These are phyloP conservation scores for Chlamydomonas reinhardtii DNA, from an alignment of 163 green algal species.

Conservation along the genomic window DNA sequence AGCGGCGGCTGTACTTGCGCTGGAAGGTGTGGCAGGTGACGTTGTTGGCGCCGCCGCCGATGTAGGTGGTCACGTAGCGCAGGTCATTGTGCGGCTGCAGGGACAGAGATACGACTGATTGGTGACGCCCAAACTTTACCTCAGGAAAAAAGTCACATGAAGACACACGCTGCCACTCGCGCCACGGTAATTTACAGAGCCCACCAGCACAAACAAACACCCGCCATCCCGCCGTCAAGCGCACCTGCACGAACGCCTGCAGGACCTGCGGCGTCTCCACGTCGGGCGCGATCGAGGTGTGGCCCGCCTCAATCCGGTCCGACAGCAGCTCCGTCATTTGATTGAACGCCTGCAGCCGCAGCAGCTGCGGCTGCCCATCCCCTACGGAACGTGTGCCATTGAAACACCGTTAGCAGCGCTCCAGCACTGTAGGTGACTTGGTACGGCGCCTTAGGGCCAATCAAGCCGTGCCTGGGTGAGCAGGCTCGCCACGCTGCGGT, in stretches of 20 bases:
- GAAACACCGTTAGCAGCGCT: background rate
- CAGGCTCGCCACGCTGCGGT: too few relatives aligned
- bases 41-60: conserved; percentile 59
- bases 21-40: conserved; percentile 74
- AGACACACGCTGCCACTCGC: too few relatives aligned
- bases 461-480: background rate
- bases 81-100: conserved; percentile 62
- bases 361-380: conserved; percentile 63
- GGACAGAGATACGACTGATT: background rate
- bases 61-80: conserved; percentile 71
- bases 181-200: background rate
- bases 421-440: too few relatives aligned
- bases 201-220: too few relatives aligned
- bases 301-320: conserved; percentile 54
- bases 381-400: background rate
- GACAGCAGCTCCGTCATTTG: conserved; percentile 64
- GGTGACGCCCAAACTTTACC: background rate
- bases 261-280: conserved; percentile 63
- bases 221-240: background rate
- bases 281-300: conserved; percentile 11
- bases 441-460: background rate
- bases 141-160: too few relatives aligned
- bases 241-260: conserved; percentile 61
- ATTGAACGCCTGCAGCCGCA: conserved; percentile 58
- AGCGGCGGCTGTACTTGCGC: conserved; percentile 70